A percentile compares a stretch with the other conserved stretches of the same genome.
Conservation (phyloP, 306 rosid genomes). For the Fagus crenata region DNA sequence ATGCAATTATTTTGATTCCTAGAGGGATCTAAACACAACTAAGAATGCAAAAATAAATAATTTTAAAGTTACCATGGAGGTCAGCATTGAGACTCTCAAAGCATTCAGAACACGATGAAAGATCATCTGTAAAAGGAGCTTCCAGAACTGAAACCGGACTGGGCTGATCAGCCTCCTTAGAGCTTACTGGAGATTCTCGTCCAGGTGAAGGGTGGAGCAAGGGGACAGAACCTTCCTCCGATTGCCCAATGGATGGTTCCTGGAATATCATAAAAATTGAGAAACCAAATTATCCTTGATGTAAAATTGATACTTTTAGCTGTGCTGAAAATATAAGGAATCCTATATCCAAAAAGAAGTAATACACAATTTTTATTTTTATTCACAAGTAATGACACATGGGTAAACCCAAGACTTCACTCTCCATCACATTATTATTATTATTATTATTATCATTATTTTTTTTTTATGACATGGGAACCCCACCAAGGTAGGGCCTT, state of each 20-base stretch:
- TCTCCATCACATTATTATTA: background rate
- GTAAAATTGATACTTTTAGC: slow-evolving; percentile 15
- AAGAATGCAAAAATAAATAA: slow-evolving; percentile 7
- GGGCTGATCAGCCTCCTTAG: slow-evolving; percentile 91
- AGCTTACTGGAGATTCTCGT: slow-evolving; percentile 52
- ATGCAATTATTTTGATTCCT: background rate
- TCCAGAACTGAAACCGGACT: slow-evolving; percentile 96
- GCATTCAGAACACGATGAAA: slow-evolving; percentile 83
- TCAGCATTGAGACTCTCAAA: slow-evolving; percentile 88
- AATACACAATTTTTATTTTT: background rate
- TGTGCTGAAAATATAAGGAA: slow-evolving; percentile 18
- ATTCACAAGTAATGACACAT: background rate
- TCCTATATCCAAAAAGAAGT: background rate
- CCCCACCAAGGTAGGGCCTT: too few species aligned
- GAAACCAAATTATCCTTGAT: slow-evolving; percentile 14
- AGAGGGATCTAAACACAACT: slow-evolving; percentile 9
- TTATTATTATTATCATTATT: too few species aligned
- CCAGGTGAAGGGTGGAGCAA: slow-evolving; percentile 43
- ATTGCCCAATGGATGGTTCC: slow-evolving; percentile 47
- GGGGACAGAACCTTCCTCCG: slow-evolving; percentile 44
- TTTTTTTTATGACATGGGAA: too few species aligned
- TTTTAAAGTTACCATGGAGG: slow-evolving; percentile 67
- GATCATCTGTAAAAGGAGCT: slow-evolving; percentile 75
- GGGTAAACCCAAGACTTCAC: background rate
- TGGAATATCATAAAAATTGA: slow-evolving; percentile 46